These are phyloP conservation scores for Eutypella sp. DNA, from an alignment of 2,329 filamentous ascomycete genomes.

Conservation along the genomic window DNA sequence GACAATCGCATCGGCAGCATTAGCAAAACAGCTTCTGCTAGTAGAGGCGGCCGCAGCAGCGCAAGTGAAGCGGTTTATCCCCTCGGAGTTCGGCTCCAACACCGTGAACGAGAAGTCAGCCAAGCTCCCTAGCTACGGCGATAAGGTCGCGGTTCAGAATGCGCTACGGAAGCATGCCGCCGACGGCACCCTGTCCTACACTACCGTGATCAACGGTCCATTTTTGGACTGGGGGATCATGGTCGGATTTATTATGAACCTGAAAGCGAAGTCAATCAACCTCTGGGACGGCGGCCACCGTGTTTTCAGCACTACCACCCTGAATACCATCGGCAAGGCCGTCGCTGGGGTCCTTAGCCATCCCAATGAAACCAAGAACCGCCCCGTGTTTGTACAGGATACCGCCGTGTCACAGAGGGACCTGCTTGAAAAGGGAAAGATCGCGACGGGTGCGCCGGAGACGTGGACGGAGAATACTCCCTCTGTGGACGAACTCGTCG, in stretches of 20 bases:
- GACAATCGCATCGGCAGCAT: conserved; percentile 31
- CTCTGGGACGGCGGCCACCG: conserved; percentile 46
- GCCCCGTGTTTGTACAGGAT: conserved; percentile 46
- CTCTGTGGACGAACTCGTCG: conserved; percentile 22
- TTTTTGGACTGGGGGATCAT: conserved; percentile 22
- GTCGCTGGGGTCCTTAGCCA: conserved; percentile 41
- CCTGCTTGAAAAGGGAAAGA: conserved; percentile 32
- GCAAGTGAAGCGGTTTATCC: conserved; percentile 57
- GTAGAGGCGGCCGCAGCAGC: conserved; percentile 55
- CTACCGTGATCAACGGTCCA: conserved; percentile 35
- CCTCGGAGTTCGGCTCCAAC: conserved; percentile 50
- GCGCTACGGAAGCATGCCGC: conserved; percentile 17
- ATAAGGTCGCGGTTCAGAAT: conserved; percentile 13
- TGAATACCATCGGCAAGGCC: conserved; percentile 42
- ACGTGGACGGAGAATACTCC: conserved; percentile 21
- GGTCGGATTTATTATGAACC: conserved; percentile 11
- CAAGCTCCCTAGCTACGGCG: conserved; percentile 13
- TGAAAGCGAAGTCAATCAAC: conserved; percentile 27
- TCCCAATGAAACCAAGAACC: conserved; percentile 44
- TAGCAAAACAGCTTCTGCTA: conserved; percentile 42
- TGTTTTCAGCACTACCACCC: conserved; percentile 40
- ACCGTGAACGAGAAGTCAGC: conserved; percentile 13
- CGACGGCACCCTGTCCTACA: conserved; percentile 19
- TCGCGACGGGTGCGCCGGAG: conserved; percentile 22
- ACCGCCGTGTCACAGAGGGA: conserved; percentile 46